Evolutionary conservation across 306 rosid species (phyloP), one percentile per base, ranked within the genome.

Genomic region (Pyrus pyrifolia): DNA sequence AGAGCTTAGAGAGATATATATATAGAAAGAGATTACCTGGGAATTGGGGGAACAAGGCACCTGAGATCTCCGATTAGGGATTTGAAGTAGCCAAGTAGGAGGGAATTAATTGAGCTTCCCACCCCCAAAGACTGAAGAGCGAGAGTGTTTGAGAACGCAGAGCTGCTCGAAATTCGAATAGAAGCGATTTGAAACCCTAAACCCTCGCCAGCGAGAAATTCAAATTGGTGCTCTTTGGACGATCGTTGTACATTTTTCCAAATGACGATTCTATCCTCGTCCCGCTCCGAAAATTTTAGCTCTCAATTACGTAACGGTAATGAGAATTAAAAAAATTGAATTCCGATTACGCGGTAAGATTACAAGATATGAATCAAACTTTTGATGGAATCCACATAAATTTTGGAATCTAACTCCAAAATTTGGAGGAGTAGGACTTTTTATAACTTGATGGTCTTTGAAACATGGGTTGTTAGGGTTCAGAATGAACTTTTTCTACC

Each of bases 111-210:
- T 40, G 4, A 17, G 58, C 21, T 46, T 40, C 78, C 57, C 22
- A 17, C 33, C 77, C 5, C 35, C 35, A 64, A 52, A 35, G 12
- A 40, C 58, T 49, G 21, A 49, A 49, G 53, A 49, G 19, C 53
- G 53, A 49, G 11, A 14, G 67, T 4, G 8, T 4, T 11, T 3
- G 69, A 42, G n/a, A 52, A 11, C 11, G 63, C 61, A 21, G 78
- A 29, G 70, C 46, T 33, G 49, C 72, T 17, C 68, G 18, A 60
- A 25, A 14, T 15, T 15, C 53, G 19, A 49, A 49, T 49, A 21
- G 25, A 57, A 67, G 18, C 59, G 52, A 65, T 22, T 75, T 31
- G 67, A 76, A 86, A 84, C 84, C 90, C 90, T 79, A 86, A 79
- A 68, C 74, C 75, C 8, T 29, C 22, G 7, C 8, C 60, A 3